Conservation (phyloP, 2,329 filamentous ascomycete species). For the Cercospora berteroae region DNA sequence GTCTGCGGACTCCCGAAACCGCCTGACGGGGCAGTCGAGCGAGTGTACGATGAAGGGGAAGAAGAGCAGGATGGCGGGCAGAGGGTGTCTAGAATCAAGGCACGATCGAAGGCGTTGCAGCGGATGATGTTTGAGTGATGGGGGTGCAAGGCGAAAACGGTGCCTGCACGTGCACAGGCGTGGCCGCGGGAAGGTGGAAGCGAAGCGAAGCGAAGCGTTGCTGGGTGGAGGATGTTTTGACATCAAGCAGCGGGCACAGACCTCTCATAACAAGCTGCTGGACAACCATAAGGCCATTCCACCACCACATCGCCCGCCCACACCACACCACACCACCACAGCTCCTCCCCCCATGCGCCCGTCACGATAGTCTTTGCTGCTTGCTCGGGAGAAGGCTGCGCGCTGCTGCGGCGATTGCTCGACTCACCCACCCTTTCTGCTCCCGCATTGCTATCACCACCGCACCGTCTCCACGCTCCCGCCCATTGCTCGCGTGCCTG, state of each 20-base stretch:
- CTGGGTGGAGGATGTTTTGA: constrained; percentile 1
- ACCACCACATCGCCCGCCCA: background rate
- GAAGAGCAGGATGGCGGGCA: too few species aligned
- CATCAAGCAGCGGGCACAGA: constrained; percentile 6
- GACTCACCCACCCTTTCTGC: background rate
- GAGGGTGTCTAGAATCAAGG: background rate
- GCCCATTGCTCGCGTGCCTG: background rate
- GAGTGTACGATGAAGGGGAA: background rate
- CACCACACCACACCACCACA: background rate
- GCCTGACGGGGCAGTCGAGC: background rate
- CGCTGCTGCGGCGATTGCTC: constrained; percentile 2
- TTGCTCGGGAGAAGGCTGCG: background rate
- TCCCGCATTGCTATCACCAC: background rate
- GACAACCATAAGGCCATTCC: background rate
- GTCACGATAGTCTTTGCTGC: constrained; percentile 14
- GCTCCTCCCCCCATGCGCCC: constrained; percentile 4
- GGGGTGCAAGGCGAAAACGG: background rate
- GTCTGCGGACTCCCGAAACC: background rate
- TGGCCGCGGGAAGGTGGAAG: background rate
- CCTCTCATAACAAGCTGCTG: constrained; percentile 6
- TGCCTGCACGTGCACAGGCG: constrained; percentile 2
- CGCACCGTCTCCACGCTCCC: background rate
- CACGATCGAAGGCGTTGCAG: background rate
- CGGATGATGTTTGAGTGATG: background rate
- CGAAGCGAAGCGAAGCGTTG: constrained; percentile 6